Conservation (phyloP, 257 asterid genomes). For the Solanum etuberosum region DNA sequence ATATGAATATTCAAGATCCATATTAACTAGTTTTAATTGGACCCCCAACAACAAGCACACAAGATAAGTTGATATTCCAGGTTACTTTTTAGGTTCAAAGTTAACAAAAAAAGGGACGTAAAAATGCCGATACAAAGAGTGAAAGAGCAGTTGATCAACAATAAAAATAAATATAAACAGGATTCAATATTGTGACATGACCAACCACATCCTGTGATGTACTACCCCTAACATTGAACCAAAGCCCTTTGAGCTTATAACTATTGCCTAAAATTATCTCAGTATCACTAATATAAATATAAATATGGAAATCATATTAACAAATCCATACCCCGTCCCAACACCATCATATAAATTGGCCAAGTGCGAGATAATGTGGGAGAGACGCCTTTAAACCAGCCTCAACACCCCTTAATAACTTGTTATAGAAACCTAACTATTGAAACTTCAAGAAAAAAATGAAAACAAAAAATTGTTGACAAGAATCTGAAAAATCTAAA, state of each 20-base stretch:
- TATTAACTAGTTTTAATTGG: neutral
- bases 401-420: neutral
- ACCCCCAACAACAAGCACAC: neutral
- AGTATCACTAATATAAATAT: neutral
- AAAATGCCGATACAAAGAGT: neutral
- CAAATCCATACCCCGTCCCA: neutral
- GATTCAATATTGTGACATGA: neutral
- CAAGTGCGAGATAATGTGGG: neutral
- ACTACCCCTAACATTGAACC: neutral
- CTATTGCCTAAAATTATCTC: neutral
- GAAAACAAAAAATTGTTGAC: neutral
- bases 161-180: neutral
- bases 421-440: neutral
- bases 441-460: neutral
- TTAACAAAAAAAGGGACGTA: neutral
- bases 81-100: neutral
- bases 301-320: neutral
- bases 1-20: neutral
- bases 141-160: neutral
- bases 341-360: neutral
- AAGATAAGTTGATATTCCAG: neutral
- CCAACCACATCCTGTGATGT: neutral
- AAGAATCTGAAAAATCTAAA: neutral
- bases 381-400: neutral
- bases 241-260: neutral